phyloP scores from a whole-genome alignment of 352 stramenopile species.

The Lagenidium giganteum region DNA sequence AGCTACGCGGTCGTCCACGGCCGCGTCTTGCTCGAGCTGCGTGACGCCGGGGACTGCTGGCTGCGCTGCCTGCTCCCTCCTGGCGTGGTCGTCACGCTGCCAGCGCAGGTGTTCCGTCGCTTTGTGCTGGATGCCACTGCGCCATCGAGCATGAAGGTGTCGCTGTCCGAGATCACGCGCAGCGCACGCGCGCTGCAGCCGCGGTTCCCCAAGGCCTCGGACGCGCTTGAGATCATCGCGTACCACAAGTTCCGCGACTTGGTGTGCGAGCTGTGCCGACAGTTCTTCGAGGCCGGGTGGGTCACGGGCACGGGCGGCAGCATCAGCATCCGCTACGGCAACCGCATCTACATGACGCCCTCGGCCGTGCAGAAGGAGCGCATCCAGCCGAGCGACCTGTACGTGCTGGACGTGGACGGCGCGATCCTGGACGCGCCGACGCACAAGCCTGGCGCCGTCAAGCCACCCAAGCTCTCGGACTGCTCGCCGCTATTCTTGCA shows the following conservation, averaged over 20 bases:
- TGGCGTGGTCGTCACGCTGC: constrained; percentile 23
- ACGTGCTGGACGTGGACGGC: constrained; percentile 83
- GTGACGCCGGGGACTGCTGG: constrained; percentile 50
- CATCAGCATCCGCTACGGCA: constrained; percentile 87
- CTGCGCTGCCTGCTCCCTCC: constrained; percentile 29
- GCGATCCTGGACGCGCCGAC: constrained; percentile 50
- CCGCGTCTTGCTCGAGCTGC: constrained; percentile 34
- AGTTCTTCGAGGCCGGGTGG: constrained; percentile 76
- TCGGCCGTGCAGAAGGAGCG: constrained; percentile 93
- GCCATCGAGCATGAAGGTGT: not conserved
- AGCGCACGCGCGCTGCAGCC: constrained; percentile 4
- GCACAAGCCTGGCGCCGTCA: constrained; percentile 21
- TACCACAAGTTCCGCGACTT: constrained; percentile 31
- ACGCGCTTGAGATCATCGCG: constrained; percentile 25
- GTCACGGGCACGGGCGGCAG: constrained; percentile 91
- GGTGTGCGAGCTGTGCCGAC: constrained; percentile 43
- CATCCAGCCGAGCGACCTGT: constrained; percentile 91
- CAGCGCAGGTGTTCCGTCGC: constrained; percentile 21
- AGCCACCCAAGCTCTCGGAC: constrained; percentile 77
- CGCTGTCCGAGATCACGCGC: constrained; percentile 7
- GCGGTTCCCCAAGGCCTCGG: constrained; percentile 25
- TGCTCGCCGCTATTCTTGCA: constrained; percentile 91
- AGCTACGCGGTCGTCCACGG: constrained; percentile 28
- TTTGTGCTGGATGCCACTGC: constrained; percentile 27
- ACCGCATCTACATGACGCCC: constrained; percentile 91